phyloP scores from a whole-genome alignment of 2,329 filamentous ascomycete genomes.

The Bipolaris zeicola region DNA sequence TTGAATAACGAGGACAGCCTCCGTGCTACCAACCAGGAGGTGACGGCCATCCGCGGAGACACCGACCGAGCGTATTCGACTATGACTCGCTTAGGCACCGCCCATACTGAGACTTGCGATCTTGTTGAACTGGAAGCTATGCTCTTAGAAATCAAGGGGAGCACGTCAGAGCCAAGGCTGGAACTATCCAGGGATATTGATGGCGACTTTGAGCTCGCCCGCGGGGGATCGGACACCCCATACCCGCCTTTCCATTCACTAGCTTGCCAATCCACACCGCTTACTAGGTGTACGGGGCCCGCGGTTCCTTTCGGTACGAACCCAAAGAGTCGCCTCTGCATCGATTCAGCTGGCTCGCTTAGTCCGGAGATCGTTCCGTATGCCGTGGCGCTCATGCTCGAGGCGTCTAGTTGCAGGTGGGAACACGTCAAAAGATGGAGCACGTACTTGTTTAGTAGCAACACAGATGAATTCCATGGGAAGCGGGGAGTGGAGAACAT shows the following conservation, averaged over 20 bases:
- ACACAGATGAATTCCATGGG: constrained; percentile 10
- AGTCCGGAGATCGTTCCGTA: constrained; percentile 4
- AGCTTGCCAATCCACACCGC: background rate
- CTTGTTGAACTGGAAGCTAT: background rate
- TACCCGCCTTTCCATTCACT: background rate
- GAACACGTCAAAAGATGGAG: constrained; percentile 19
- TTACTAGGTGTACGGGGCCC: background rate
- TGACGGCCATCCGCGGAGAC: constrained; percentile 13
- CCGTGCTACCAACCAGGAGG: background rate
- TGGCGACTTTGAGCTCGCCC: constrained; percentile 6
- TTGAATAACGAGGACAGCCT: too few relatives aligned
- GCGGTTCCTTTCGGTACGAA: background rate
- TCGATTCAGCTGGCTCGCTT: background rate
- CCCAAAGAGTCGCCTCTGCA: background rate
- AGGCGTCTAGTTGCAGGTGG: constrained; percentile 14
- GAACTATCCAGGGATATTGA: background rate
- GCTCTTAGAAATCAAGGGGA: background rate
- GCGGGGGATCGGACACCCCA: background rate
- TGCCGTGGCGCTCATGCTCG: constrained; percentile 20
- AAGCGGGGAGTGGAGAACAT: constrained; percentile 14
- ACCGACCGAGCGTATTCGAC: background rate
- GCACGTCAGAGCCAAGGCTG: background rate
- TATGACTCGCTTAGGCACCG: background rate
- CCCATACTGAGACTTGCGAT: background rate
- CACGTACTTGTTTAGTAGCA: constrained; percentile 19